These are phyloP conservation scores for Lipomyces spencermartinsiae DNA, from an alignment of 805 yeast species.

Conservation along the genomic window DNA sequence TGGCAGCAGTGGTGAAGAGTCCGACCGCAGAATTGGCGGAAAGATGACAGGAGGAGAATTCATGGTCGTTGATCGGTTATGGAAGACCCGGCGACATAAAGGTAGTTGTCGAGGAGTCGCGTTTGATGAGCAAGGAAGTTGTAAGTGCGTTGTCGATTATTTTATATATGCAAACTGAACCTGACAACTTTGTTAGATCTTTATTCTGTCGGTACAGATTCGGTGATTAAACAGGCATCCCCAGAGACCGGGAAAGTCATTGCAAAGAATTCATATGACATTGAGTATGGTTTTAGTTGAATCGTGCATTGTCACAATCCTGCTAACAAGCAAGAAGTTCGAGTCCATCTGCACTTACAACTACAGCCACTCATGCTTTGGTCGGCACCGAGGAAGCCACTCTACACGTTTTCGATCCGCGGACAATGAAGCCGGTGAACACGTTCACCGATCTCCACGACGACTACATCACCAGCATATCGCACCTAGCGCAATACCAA, in stretches of 20 bases:
- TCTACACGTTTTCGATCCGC: conserved; percentile 66
- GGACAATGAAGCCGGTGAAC: conserved; percentile 58
- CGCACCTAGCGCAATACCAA: conserved; percentile 64
- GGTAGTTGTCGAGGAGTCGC: conserved; percentile 79
- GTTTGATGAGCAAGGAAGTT: conserved; percentile 66
- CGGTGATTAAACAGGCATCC: conserved; percentile 74
- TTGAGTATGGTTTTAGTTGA: conserved; percentile 8
- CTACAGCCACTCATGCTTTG: conserved; percentile 46
- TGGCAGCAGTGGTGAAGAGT: conserved; percentile 13
- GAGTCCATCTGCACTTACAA: conserved; percentile 42
- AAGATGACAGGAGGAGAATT: neutral
- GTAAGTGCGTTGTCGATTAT: conserved; percentile 45
- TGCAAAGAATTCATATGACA: conserved; percentile 53
- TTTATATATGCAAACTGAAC: conserved; percentile 16
- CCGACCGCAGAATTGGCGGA: neutral
- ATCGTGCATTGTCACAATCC: neutral
- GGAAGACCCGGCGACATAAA: conserved; percentile 92
- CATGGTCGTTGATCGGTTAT: conserved; percentile 47
- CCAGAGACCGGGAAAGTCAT: conserved; percentile 77
- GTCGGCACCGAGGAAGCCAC: conserved; percentile 73
- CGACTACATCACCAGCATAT: conserved; percentile 69
- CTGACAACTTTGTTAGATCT: conserved; percentile 43
- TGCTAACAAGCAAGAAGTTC: neutral
- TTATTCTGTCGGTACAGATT: conserved; percentile 80
- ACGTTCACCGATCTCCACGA: conserved; percentile 66